Percentiles rank a stretch among this genome's conserved stretches.
These are phyloP conservation scores for Leucoagaricus sp. DNA, from an alignment of 1,284 basidiomycete species.

Conservation along the genomic window DNA sequence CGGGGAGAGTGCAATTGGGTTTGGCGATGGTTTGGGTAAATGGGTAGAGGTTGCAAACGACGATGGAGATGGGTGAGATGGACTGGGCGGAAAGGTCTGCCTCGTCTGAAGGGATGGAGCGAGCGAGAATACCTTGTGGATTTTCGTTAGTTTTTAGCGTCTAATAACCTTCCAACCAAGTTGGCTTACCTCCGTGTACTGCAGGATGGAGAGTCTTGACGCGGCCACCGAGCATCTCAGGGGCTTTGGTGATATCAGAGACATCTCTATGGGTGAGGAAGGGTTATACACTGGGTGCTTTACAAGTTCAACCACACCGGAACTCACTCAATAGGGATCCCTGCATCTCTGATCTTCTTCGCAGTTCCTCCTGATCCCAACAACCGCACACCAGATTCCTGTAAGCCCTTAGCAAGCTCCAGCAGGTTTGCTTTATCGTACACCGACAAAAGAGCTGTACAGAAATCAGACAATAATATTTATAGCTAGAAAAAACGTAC, in stretches of 20 bases:
- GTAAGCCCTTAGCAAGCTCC: slow-evolving; percentile 86
- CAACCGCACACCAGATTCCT: slow-evolving; percentile 82
- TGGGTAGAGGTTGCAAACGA: slow-evolving; percentile 99
- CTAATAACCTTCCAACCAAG: neutral
- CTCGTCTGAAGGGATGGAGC: slow-evolving; percentile 85
- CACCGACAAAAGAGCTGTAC: slow-evolving; percentile 87
- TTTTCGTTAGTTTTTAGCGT: neutral
- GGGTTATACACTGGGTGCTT: neutral
- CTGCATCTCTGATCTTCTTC: slow-evolving; percentile 95
- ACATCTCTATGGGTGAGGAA: slow-evolving; percentile 77
- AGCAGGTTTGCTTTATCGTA: slow-evolving; percentile 96
- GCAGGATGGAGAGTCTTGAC: slow-evolving; percentile 99
- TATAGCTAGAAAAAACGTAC: slow-evolving; percentile 15
- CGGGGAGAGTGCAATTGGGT: slow-evolving; percentile 87
- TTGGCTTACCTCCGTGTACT: slow-evolving; percentile 84
- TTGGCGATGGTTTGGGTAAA: slow-evolving; percentile 91
- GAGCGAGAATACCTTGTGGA: slow-evolving; percentile 82
- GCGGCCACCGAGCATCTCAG: slow-evolving; percentile 99
- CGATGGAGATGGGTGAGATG: slow-evolving; percentile 91
- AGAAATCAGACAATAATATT: neutral
- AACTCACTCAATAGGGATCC: slow-evolving; percentile 86
- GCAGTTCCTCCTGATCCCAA: slow-evolving; percentile 97
- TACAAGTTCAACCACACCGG: neutral
- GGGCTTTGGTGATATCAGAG: slow-evolving; percentile 96
- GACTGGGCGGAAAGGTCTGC: slow-evolving; percentile 78